Evolutionary conservation across 495 filamentous ascomycete species (phyloP).

Genomic region (Lophiostoma macrostomum): DNA sequence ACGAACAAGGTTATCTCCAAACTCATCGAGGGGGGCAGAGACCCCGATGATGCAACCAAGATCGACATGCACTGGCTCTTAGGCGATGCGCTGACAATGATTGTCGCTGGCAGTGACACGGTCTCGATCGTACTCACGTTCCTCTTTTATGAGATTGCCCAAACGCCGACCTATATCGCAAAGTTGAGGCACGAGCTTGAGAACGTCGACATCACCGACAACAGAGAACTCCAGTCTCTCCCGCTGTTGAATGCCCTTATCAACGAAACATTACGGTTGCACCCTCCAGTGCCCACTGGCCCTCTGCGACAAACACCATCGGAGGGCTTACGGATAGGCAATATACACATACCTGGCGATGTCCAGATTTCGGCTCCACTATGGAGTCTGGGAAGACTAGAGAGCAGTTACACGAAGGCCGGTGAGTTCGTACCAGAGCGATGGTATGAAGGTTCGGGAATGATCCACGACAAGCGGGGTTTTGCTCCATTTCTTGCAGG

Average conservation of each 20-base stretch:
- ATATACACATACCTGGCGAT: constrained; percentile 7
- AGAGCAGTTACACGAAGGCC: constrained; percentile 7
- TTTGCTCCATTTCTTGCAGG: constrained; percentile 28
- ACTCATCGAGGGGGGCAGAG: background rate
- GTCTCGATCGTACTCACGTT: constrained; percentile 43
- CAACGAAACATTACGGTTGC: constrained; percentile 50
- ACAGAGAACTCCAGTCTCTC: constrained; percentile 34
- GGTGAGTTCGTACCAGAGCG: constrained; percentile 29
- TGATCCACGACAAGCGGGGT: constrained; percentile 19
- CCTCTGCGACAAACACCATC: constrained; percentile 5
- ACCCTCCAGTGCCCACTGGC: constrained; percentile 33
- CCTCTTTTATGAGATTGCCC: constrained; percentile 45
- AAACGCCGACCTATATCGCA: constrained; percentile 27
- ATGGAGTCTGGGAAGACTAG: background rate
- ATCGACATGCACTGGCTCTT: constrained; percentile 22
- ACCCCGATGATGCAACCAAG: background rate
- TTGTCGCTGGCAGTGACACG: constrained; percentile 49
- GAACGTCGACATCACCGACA: constrained; percentile 12
- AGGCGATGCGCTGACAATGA: constrained; percentile 38
- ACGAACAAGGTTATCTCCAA: background rate
- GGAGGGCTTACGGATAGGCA: constrained; percentile 4
- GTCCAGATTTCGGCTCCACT: background rate
- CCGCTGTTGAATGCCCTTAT: constrained; percentile 35
- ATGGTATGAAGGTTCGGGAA: constrained; percentile 21
- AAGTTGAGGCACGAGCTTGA: constrained; percentile 40